Percentiles rank a stretch among this genome's conserved stretches.
These are phyloP conservation scores for Eucalyptus pauciflora DNA, from an alignment of 345 rosid genomes.

Conservation along the genomic window DNA sequence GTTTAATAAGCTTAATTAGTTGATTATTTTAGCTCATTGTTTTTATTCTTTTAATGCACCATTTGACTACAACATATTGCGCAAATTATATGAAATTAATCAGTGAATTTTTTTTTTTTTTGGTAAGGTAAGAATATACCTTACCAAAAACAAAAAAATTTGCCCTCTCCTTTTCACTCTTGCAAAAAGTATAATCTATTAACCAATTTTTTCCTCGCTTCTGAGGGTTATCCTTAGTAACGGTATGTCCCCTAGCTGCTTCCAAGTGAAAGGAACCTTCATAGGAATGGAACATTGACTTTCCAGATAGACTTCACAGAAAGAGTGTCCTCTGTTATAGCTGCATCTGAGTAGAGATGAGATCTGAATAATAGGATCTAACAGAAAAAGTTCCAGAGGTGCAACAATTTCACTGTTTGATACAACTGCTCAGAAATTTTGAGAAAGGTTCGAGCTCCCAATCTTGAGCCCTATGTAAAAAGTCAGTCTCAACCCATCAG, in stretches of 20 bases:
- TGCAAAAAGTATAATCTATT: not conserved
- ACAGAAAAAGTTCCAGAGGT: not conserved
- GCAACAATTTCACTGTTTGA: not conserved
- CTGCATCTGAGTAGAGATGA: not conserved
- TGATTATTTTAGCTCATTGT: not conserved
- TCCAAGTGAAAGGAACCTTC: not conserved
- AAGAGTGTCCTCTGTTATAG: not conserved
- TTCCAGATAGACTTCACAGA: not conserved
- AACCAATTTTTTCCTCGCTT: not conserved
- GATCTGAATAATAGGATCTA: not conserved
- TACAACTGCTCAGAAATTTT: not conserved
- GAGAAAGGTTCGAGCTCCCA: not conserved
- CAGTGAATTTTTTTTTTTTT: not conserved
- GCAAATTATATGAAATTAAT: not conserved
- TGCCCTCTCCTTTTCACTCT: not conserved
- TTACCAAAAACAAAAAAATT: not conserved
- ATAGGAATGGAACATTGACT: not conserved
- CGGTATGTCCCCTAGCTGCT: not conserved
- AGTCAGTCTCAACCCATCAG: not conserved
- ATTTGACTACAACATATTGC: not conserved
- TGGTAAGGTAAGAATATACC: too few relatives aligned
- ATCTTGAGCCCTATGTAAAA: not conserved
- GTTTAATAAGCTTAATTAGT: not conserved
- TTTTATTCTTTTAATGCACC: not conserved
- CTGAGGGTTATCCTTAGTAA: not conserved